A percentile compares a stretch with the other conserved stretches of the same genome.
These are phyloP conservation scores for Mycena haematopus DNA, from an alignment of 768 basidiomycete species.

Conservation along the genomic window DNA sequence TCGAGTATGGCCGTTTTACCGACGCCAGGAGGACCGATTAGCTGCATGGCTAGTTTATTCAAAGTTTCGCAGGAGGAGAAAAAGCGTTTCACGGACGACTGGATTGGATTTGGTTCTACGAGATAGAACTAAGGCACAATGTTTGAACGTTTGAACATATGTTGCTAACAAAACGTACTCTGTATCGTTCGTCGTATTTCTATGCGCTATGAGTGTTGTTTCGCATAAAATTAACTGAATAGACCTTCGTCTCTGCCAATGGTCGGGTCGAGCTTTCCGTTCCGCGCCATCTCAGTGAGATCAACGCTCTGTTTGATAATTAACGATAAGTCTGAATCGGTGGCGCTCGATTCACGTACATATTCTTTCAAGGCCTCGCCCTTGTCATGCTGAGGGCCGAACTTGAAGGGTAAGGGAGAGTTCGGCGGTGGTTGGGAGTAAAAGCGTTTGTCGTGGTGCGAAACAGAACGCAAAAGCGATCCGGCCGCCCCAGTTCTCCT, in stretches of 20 bases:
- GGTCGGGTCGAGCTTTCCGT: constrained; percentile 88
- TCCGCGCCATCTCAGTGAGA: constrained; percentile 80
- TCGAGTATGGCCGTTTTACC: constrained; percentile 94
- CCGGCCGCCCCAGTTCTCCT: not conserved
- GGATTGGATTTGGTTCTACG: constrained; percentile 92
- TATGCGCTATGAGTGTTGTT: constrained; percentile 27
- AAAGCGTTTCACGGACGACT: constrained; percentile 59
- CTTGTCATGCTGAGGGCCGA: constrained; percentile 71
- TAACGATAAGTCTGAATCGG: not conserved
- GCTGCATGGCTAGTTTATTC: constrained; percentile 41
- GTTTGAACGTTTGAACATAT: not conserved
- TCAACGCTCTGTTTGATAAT: constrained; percentile 67
- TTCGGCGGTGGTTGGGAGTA: constrained; percentile 57
- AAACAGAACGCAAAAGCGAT: not conserved
- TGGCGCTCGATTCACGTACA: constrained; percentile 36
- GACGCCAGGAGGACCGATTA: constrained; percentile 87
- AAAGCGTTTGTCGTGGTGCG: constrained; percentile 33
- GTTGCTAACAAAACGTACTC: constrained; percentile 57
- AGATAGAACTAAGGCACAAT: constrained; percentile 66
- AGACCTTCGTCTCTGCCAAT: constrained; percentile 88
- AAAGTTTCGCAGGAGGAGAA: not conserved
- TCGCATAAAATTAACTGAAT: constrained; percentile 15
- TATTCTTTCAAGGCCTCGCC: constrained; percentile 89
- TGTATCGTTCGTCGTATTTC: constrained; percentile 93
- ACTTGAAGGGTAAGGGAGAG: constrained; percentile 43